Conservation (phyloP, 495 filamentous ascomycete genomes). For the Hyaloscypha hepaticicola region DNA sequence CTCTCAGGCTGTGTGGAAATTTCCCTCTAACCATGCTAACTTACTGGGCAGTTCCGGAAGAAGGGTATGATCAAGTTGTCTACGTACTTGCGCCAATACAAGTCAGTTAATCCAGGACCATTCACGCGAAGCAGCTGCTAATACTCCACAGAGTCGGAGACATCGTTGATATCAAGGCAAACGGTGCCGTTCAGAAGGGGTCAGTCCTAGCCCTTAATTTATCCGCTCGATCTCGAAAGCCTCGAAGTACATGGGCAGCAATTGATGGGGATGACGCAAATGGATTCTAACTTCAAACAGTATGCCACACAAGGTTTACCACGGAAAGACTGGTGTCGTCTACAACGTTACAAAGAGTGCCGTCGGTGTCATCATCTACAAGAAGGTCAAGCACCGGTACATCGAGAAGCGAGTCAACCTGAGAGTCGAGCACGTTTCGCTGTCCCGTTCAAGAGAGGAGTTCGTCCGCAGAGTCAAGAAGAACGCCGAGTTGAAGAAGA, state of each 20-base stretch:
- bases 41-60: constrained; percentile 65
- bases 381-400: constrained; percentile 96
- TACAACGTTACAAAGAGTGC: constrained; percentile 97
- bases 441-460: constrained; percentile 89
- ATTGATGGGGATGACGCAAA: constrained; percentile 2
- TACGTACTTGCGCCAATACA: constrained; percentile 90
- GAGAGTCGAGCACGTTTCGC: constrained; percentile 94
- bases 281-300: constrained; percentile 44
- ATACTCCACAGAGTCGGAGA: constrained; percentile 74
- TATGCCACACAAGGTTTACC: constrained; percentile 99
- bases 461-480: constrained; percentile 95
- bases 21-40: neutral
- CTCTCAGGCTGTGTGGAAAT: too few relatives aligned
- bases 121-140: constrained; percentile 30
- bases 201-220: constrained; percentile 43
- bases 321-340: constrained; percentile 96
- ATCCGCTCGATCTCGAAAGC: neutral
- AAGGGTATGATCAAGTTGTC: constrained; percentile 86
- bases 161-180: constrained; percentile 94
- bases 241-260: neutral
- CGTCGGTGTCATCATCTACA: constrained; percentile 98
- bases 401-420: constrained; percentile 99
- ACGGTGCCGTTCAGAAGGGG: constrained; percentile 98
- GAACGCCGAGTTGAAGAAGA: constrained; percentile 85
- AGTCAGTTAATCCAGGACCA: constrained; percentile 48